Conservation (phyloP, 768 basidiomycete species). For the Russula abietina region DNA sequence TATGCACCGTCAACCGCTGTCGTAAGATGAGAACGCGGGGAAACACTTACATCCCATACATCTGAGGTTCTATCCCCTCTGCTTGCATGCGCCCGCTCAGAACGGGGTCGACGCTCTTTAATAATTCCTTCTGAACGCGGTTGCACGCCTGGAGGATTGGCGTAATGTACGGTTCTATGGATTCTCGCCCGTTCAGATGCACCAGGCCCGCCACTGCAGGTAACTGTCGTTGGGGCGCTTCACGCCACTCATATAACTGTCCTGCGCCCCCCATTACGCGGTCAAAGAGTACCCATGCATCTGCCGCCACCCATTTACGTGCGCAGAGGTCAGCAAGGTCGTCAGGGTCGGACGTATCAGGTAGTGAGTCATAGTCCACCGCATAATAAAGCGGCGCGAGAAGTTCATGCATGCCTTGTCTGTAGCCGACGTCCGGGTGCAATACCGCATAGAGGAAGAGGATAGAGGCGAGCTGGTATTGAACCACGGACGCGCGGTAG, state of each 20-base stretch:
- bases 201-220: slow-evolving; percentile 43
- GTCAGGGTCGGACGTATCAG: slow-evolving; percentile 33
- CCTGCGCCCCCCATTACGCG: slow-evolving; percentile 72
- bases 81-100: slow-evolving; percentile 71
- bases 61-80: slow-evolving; percentile 88
- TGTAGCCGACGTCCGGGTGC: slow-evolving; percentile 82
- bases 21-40: not conserved
- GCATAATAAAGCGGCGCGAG: slow-evolving; percentile 83
- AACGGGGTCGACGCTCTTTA: slow-evolving; percentile 74
- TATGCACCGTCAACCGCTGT: slow-evolving; percentile 29
- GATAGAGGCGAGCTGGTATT: slow-evolving; percentile 76
- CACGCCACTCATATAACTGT: slow-evolving; percentile 60
- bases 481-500: slow-evolving; percentile 72
- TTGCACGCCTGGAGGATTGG: slow-evolving; percentile 85
- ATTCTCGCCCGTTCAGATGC: slow-evolving; percentile 39
- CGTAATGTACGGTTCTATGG: slow-evolving; percentile 62
- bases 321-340: slow-evolving; percentile 58
- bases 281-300: slow-evolving; percentile 80
- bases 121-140: slow-evolving; percentile 63
- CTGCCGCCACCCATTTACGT: slow-evolving; percentile 67
- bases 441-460: slow-evolving; percentile 78
- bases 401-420: slow-evolving; percentile 99
- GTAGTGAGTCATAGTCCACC: slow-evolving; percentile 74
- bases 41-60: slow-evolving; percentile 82
- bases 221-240: slow-evolving; percentile 25